Percentiles rank a stretch among this genome's conserved stretches.
Evolutionary conservation across 345 rosid species (phyloP).

Genomic region (Brassica rapa): DNA sequence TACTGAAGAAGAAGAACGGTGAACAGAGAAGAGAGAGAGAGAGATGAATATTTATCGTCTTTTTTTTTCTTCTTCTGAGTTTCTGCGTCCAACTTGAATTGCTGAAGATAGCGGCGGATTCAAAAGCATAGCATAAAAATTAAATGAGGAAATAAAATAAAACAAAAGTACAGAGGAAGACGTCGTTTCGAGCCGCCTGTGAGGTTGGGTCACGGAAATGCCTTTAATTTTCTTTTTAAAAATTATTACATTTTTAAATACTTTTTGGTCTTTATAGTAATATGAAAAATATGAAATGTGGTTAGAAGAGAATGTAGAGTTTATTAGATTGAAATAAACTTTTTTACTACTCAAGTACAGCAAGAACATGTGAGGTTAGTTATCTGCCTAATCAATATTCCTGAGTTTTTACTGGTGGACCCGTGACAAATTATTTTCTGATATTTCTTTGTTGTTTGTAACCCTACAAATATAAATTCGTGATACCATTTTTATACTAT

Average conservation of each 20-base stretch:
- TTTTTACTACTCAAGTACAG: neutral
- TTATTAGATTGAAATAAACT: neutral
- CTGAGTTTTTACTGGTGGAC: neutral
- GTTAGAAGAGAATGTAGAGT: neutral
- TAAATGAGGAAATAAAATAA: neutral
- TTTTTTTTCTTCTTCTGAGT: constrained; percentile 24
- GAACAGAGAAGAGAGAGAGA: neutral
- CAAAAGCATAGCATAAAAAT: constrained; percentile 25
- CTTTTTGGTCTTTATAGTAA: neutral
- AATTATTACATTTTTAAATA: neutral
- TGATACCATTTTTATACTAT: neutral
- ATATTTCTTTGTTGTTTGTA: neutral
- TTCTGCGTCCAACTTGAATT: constrained; percentile 38
- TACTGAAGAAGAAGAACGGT: neutral
- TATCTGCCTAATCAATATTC: constrained; percentile 7
- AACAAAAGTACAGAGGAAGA: constrained; percentile 16
- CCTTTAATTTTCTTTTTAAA: neutral
- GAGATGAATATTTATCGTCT: constrained; percentile 32
- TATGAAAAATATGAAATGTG: neutral
- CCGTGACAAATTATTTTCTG: constrained; percentile 21
- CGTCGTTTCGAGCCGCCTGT: constrained; percentile 43
- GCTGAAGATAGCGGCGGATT: constrained; percentile 43
- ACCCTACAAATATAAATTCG: neutral
- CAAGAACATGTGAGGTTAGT: constrained; percentile 31
- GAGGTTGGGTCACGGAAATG: constrained; percentile 40